Base-by-base conservation (phyloP, 2,329 filamentous ascomycete genomes). In the Exophiala bonariae region DNA sequence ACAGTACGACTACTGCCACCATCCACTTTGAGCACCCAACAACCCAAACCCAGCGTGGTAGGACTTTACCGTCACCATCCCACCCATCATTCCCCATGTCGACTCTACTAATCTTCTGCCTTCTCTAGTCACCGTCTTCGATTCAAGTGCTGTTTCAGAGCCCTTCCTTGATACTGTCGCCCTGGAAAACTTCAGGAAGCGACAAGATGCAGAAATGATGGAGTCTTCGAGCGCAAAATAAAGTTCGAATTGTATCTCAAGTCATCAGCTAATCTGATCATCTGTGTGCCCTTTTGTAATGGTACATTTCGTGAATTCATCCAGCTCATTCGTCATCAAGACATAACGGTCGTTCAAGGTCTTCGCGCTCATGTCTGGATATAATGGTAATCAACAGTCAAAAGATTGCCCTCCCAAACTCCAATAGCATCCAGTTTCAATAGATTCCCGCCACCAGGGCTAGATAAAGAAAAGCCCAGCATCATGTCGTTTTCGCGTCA, bases 141-240 rank as follows among this genome's bases (percentile, higher is more conserved):
- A 69, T 37, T 66, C 67, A 13, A 63, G 62, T 18, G 46, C 48
- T 6, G 48, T 61, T 16, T 58, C 65, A 26, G 66, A 70, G 50
- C 69, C 66, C 17, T 71, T 72, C 43, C 58, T 71, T 7, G 66
- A 71, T 48, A 64, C 66, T 6, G 58, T 52, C 4, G 38, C 55
- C 8, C 63, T 68, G 55, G 63, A 65, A 46, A 59, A 49, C 10
- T 61, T 68, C 38, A 44, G 62, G 19, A 63, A 59, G 51, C 47
- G 49, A 47, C 42, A 55, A 34, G 39, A 55, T 26, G 22, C 39
- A 34, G 19, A 44, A 22, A 33, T 10, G 28, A 38, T 19, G 17
- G 17, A 28, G 23, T 6, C 23, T 6, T 26, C 11, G 23, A 26
- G 23, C 39, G 32, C 23, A 19, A 36, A n/a, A 40, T 16, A 22